Conservation (phyloP, 306 rosid genomes). For the Malus orientalis region DNA sequence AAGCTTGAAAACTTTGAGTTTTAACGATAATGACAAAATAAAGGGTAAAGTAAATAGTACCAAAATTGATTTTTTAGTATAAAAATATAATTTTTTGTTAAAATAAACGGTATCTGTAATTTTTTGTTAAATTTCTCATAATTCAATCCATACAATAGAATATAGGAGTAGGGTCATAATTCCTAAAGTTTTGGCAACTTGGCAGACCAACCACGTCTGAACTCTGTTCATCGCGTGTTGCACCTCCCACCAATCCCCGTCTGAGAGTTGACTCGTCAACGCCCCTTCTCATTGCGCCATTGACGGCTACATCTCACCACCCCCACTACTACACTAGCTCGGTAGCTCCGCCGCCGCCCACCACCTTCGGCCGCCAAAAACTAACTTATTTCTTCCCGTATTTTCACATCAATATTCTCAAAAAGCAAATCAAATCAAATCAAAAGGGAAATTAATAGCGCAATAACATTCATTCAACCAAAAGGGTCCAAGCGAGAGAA, state of each 20-base stretch:
- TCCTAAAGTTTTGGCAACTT: not conserved
- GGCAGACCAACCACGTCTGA: not conserved
- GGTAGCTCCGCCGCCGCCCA: not conserved
- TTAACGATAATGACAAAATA: no score
- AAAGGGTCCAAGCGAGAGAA: not conserved
- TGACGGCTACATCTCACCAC: not conserved
- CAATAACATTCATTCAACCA: not conserved
- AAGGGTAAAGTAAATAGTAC: no score
- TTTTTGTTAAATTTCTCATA: no score
- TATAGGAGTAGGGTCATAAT: no score
- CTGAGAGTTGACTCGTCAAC: not conserved
- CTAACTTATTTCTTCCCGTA: not conserved
- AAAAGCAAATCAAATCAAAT: not conserved
- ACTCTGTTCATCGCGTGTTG: not conserved
- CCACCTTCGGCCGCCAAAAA: not conserved
- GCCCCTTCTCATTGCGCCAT: not conserved
- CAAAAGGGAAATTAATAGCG: not conserved
- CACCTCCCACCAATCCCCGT: not conserved
- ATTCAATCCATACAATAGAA: no score
- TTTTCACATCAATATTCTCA: not conserved
- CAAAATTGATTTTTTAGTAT: no score
- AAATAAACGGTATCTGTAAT: rapidly evolving
- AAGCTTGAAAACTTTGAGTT: no score
- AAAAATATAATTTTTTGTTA: no score
- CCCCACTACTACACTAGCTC: not conserved